phyloP scores from a whole-genome alignment of 225 moss, liverwort and hornwort genomes.

The Bryum argenteum region DNA sequence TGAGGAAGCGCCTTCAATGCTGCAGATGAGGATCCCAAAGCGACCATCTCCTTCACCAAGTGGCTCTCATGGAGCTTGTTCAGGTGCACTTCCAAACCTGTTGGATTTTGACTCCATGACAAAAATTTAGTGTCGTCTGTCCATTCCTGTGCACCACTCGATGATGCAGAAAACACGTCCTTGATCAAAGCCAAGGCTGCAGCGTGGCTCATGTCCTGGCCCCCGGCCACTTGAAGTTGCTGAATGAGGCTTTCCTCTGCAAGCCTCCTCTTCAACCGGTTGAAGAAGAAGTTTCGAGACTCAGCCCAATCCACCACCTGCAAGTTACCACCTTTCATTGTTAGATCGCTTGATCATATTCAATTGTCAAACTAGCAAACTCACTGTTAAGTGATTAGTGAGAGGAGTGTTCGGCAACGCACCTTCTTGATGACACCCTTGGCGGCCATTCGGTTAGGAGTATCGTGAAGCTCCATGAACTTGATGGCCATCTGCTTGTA shows the following conservation, averaged over 20 bases:
- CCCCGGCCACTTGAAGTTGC: conserved; percentile 72
- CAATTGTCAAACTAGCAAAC: too few relatives aligned
- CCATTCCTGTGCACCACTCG: conserved; percentile 52
- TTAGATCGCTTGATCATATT: background rate
- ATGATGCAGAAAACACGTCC: conserved; percentile 49
- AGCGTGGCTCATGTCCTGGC: conserved; percentile 57
- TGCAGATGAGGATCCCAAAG: conserved; percentile 66
- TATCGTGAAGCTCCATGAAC: conserved; percentile 94
- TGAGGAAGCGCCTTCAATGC: conserved; percentile 75
- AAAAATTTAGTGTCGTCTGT: conserved; percentile 61
- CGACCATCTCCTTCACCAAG: conserved; percentile 67
- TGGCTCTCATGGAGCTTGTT: conserved; percentile 58
- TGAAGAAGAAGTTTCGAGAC: conserved; percentile 82
- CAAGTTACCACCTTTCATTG: background rate
- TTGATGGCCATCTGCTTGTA: conserved; percentile 97
- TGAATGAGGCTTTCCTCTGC: conserved; percentile 75
- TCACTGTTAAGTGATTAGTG: background rate
- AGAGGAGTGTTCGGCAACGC: background rate
- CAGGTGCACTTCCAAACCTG: conserved; percentile 56
- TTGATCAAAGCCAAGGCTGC: conserved; percentile 69
- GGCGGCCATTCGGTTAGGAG: conserved; percentile 94
- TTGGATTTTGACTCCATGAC: conserved; percentile 72
- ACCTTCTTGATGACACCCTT: conserved; percentile 97
- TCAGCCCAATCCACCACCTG: conserved; percentile 88
- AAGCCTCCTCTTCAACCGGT: conserved; percentile 83